Conservation (phyloP, 2,329 filamentous ascomycete species). For the Pseudofabraea citricarpa region DNA sequence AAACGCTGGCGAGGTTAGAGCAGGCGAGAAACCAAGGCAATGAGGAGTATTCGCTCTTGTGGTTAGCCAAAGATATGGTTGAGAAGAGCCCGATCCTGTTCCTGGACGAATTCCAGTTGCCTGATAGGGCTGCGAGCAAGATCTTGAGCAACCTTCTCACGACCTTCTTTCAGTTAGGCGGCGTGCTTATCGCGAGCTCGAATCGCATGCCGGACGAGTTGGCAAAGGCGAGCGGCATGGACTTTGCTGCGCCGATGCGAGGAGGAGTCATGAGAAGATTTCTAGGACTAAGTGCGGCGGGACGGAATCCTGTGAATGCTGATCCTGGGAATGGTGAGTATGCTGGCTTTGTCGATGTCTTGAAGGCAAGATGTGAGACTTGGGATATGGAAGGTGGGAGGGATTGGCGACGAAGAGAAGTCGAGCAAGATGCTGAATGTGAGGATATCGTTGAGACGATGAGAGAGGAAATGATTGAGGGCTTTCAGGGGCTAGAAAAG, state of each 20-base stretch:
- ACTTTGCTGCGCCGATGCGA: conserved; percentile 52
- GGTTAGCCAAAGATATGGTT: conserved; percentile 71
- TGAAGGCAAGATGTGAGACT: conserved; percentile 74
- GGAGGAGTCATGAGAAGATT: conserved; percentile 46
- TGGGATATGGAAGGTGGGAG: conserved; percentile 76
- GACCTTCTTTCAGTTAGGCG: conserved; percentile 75
- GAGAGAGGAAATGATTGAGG: conserved; percentile 24
- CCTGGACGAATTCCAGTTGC: conserved; percentile 78
- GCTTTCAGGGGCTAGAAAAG: conserved; percentile 10
- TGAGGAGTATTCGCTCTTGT: conserved; percentile 63
- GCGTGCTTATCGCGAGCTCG: conserved; percentile 73
- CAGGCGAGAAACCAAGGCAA: conserved; percentile 42
- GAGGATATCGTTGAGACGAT: conserved; percentile 27
- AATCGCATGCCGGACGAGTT: conserved; percentile 83
- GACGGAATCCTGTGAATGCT: conserved; percentile 11
- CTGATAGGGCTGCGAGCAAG: conserved; percentile 72
- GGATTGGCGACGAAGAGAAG: conserved; percentile 64
- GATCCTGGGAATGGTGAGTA: conserved; percentile 66
- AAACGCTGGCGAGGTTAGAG: conserved; percentile 69
- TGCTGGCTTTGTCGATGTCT: conserved; percentile 67
- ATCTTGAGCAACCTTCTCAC: conserved; percentile 76
- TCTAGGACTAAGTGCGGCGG: conserved; percentile 36
- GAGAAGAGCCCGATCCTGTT: conserved; percentile 73
- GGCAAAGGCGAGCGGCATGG: conserved; percentile 67
- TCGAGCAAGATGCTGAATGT: conserved; percentile 22